Evolutionary conservation across 768 basidiomycete genomes (phyloP), one percentile per base, ranked within the genome.

Genomic region (Amanita inopinata): DNA sequence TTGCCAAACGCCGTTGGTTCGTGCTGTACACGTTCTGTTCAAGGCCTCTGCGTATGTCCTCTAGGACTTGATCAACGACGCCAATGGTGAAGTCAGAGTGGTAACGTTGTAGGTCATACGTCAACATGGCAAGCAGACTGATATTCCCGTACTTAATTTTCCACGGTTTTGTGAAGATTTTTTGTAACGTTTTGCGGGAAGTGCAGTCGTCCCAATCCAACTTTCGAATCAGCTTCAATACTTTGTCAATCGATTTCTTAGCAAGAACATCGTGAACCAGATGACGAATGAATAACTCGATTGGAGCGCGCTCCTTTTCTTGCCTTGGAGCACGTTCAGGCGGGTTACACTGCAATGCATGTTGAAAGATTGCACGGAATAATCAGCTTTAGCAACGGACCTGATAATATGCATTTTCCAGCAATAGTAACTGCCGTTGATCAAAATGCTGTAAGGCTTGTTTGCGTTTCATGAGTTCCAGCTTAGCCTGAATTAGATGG

Each of bases 401-500:
- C 74, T 92, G 92, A 59, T 98, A 98, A 59, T 96, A 99, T 0
- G 96, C 96, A 58, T 99, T 99, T 61, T 98, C 96, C 22, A 99
- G 73, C 48, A 97, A 64, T 11, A 97, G 71, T 4, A 81, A 65
- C 55, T 98, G 90, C 12, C 92, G 71, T 55, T 89, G 83, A 60
- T 98, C 96, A 24, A 99, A 77, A 56, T 97, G 91, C 50, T 90
- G 82, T 67, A 91, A 74, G 42, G 72, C 83, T 70, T 96, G 92
- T 65, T 98, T 98, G 33, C 94, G 78, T 46, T 84, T 76, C 88
- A 97, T 90, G 20, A 96, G 66, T 53, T 98, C 96, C 25, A 99
- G 69, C 89, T 93, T 47, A 43, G 23, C 32, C 15, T 51, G 17
- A 10, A 38, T 43, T 18, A 43, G 31, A 40, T 43, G n/a, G n/a